Evolutionary conservation across 2,329 filamentous ascomycete species (phyloP), one percentile per base, ranked within the genome.

Genomic region (Ilyonectria robusta): DNA sequence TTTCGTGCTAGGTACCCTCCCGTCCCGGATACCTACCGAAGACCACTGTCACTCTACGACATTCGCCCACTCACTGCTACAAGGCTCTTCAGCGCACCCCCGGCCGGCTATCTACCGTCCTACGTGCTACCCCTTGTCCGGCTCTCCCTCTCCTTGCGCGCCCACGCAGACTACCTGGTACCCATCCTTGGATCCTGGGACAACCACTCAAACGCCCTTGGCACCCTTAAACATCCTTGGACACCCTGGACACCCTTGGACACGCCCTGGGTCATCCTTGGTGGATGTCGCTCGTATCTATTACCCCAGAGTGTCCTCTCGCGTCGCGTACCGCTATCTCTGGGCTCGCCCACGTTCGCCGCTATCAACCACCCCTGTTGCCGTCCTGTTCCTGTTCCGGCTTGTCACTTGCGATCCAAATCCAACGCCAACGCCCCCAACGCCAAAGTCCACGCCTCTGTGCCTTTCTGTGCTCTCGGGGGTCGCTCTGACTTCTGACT

Each of bases 301-400:
- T 66, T 75, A 74, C 73, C 71, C 73, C 73, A 72, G 72, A 75
- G 67, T 71, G 67, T 67, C 70, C 65, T 68, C 66, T 71, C 67
- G 71, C 70, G 66, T 74, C 66, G 67, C 73, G 73, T 74, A 74
- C 69, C 73, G 73, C 73, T 75, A 75, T 75, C 73, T 72, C 66
- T 70, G 57, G 40, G 51, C 63, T 62, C 57, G 44, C 59, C 73
- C 66, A 59, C 62, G 59, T 63, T 53, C 59, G 58, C 67, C 70
- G 68, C 73, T 75, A 75, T 75, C 73, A 75, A 62, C 65, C 48
- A 66, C 71, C 46, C 71, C 66, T 62, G 62, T 42, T 54, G n/a
- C 67, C 50, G 57, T 59, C 66, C 68, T 73, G 70, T 62, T 63
- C 69, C 65, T 59, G 50, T 53, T 53, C 50, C 59, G 44, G 54